Evolutionary conservation across 1,284 basidiomycete species (phyloP), one percentile per base, ranked within the genome.

Genomic region (Kwoniella shivajii): DNA sequence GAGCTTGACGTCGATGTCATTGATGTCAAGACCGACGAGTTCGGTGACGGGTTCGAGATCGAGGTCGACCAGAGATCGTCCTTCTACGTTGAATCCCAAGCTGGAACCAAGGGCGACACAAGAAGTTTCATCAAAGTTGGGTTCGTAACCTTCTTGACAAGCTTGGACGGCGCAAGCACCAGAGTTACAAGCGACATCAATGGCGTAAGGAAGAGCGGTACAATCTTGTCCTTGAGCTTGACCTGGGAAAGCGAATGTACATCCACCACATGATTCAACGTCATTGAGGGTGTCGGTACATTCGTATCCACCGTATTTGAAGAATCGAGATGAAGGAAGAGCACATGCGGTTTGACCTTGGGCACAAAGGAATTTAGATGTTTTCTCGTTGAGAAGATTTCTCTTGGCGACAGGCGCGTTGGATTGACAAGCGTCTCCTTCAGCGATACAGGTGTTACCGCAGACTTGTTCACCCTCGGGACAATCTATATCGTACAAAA

Each of bases 131-230:
- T 39, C 16, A 26, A 78, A 61, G 36, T 30, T 50, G 29, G 78
- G 61, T 18, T 61, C 59, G 64, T 78, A 83, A 11, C 83, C 82
- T 6, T 74, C 66, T 57, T 76, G 72, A 75, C 83, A 85, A 26
- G 77, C 77, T 34, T 75, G 69, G 5, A 84, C 79, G 33, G 77
- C 64, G 64, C 84, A 86, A 16, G 68, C 54, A 14, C 84, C 82
- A 6, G 55, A 55, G 6, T 74, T 53, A 67, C 84, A 86, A 11
- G 79, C 73, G 36, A 84, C 84, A 53, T 83, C 81, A 26, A 78
- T 77, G 34, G 83, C 81, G 18, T 82, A 80, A 6, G 75, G 71
- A 34, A 85, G 76, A 11, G 78, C 76, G 4, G 82, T 82, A 66
- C 84, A 85, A 63, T 86, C 84, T 16, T 65, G 47, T 20, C 81